These are phyloP conservation scores for Astraeus odoratus DNA, from an alignment of 768 basidiomycete genomes.

Conservation along the genomic window DNA sequence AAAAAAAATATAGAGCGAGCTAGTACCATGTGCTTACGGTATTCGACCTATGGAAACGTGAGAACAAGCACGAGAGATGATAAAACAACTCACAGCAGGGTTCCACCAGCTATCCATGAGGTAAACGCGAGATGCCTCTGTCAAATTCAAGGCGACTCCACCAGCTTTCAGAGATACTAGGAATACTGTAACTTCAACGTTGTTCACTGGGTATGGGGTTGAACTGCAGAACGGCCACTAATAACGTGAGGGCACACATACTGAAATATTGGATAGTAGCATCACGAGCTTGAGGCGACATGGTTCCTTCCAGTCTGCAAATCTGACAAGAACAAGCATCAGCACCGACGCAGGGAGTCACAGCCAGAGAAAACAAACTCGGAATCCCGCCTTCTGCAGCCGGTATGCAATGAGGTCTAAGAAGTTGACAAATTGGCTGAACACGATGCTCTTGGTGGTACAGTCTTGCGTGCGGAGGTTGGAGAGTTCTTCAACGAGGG, in stretches of 20 bases:
- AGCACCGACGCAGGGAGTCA: neutral
- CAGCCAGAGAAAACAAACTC: slow-evolving; percentile 37
- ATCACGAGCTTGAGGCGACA: slow-evolving; percentile 94
- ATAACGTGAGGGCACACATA: slow-evolving; percentile 30
- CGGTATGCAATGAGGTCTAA: slow-evolving; percentile 91
- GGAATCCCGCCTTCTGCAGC: slow-evolving; percentile 87
- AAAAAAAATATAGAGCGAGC: neutral
- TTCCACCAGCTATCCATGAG: slow-evolving; percentile 99
- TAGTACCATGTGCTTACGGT: slow-evolving; percentile 46
- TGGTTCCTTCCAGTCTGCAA: slow-evolving; percentile 91
- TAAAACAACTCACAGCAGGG: slow-evolving; percentile 56
- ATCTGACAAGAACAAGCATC: slow-evolving; percentile 40
- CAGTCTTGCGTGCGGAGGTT: slow-evolving; percentile 78
- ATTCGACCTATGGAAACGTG: slow-evolving; percentile 50
- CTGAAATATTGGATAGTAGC: slow-evolving; percentile 94
- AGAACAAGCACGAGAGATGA: slow-evolving; percentile 1
- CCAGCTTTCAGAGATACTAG: slow-evolving; percentile 94
- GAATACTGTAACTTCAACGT: slow-evolving; percentile 94
- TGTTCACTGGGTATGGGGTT: slow-evolving; percentile 58
- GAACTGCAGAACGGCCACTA: neutral
- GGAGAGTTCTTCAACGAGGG: slow-evolving; percentile 86
- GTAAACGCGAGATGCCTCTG: slow-evolving; percentile 89
- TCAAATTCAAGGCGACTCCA: slow-evolving; percentile 85
- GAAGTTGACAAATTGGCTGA: slow-evolving; percentile 93
- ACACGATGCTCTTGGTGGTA: slow-evolving; percentile 95